Base-by-base conservation (phyloP, 495 filamentous ascomycete species). In the Neurospora sp. region DNA sequence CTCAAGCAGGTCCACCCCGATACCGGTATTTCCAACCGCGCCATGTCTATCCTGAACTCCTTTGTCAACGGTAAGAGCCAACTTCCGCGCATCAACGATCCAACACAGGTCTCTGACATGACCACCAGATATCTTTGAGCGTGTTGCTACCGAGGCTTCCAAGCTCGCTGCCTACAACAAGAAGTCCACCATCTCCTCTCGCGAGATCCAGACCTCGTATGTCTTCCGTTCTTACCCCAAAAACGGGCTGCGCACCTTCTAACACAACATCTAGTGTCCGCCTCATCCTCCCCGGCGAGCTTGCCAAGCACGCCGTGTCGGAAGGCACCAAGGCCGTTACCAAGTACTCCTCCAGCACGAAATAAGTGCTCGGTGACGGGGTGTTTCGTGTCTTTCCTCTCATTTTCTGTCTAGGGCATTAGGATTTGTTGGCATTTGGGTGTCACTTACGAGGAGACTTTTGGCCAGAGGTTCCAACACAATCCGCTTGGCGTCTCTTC, bases 131-230 rank as follows among this genome's bases (percentile, higher is more conserved):
- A 99, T 99, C 82, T 99, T 99, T 84, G 96, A 99, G 91, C 96
- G 96, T 77, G 96, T 99, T 77, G 96, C 96, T 69, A 98, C 96
- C 71, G 96, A 99, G 85, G 96, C 96, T 59, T 97, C 94, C 81
- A 99, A 99, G 91, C 90, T 99, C 68, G 96, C 96, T 77, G 96
- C 96, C 71, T 99, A 99, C 89, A 99, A 99, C 91, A 99, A 99
- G 92, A 99, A 99, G 89, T 98, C 95, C 65, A 99, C 96, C 85
- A 99, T 99, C 87, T 98, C 96, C 35, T 97, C 95, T 75, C 91
- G 96, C 82, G 96, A 99, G 86, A 99, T 99, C 82, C 96, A 99
- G 89, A 99, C 96, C 77, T 99, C 96, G 86, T 91, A 84, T 74
- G 89, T 86, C 35, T 18, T 42, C 31, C 16, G 42, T 39, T 14